Percentiles rank a stretch among this genome's conserved stretches.
phyloP scores from a whole-genome alignment of 352 stramenopile species.

The Globisporangium perplexum region DNA sequence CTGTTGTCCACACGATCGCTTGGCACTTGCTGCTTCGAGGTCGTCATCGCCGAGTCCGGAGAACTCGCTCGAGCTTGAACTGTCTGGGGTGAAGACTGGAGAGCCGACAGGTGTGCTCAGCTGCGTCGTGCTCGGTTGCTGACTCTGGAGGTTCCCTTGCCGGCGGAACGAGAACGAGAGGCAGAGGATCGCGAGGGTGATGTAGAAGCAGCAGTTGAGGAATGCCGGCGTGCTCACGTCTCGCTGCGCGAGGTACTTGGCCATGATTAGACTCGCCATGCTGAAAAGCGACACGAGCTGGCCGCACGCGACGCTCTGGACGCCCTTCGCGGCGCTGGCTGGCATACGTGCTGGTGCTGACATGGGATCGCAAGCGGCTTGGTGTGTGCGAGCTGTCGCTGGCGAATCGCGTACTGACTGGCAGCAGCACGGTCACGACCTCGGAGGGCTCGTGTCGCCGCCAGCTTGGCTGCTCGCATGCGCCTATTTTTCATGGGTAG shows the following conservation, averaged over 20 bases:
- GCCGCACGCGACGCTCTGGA: conserved; percentile 26
- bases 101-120: conserved; percentile 4
- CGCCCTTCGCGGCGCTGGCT: neutral
- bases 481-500: too few relatives aligned
- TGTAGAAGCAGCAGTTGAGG: conserved; percentile 37
- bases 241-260: conserved; percentile 28
- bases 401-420: neutral
- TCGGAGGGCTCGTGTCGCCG: too few relatives aligned
- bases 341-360: neutral
- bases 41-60: neutral
- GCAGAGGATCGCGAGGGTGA: conserved; percentile 20
- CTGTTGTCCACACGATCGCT: neutral
- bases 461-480: too few relatives aligned
- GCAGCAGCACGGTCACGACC: too few relatives aligned
- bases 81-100: conserved; percentile 5
- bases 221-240: conserved; percentile 23
- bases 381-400: neutral
- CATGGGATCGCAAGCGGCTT: neutral
- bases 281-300: conserved; percentile 41
- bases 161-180: conserved; percentile 3
- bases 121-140: neutral
- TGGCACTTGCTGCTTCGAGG: neutral
- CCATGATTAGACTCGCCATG: conserved; percentile 28
- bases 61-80: neutral
- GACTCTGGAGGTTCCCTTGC: conserved; percentile 1